Percentiles rank a stretch among this genome's conserved stretches.
phyloP scores from a whole-genome alignment of 208 protist genomes.

The Ichthyophonus hoferi region DNA sequence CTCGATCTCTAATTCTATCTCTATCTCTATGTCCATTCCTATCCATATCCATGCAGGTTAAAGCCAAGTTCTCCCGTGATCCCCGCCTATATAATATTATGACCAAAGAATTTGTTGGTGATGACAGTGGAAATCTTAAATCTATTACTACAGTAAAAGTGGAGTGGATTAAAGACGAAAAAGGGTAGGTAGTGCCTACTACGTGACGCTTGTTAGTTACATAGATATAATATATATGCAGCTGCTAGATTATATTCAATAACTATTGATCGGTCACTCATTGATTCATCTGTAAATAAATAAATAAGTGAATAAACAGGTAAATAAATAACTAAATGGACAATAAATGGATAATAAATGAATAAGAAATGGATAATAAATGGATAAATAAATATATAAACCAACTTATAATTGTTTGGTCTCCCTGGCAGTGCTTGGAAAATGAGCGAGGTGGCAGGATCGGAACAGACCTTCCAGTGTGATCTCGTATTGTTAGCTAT shows the following conservation, averaged over 20 bases:
- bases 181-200: constrained; percentile 16
- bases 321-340: neutral
- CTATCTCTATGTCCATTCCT: neutral
- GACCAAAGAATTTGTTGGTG: constrained; percentile 63
- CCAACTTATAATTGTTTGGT: no score
- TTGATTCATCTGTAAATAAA: no score
- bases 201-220: no score
- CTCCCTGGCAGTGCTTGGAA: constrained; percentile 24
- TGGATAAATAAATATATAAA: no score
- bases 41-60: neutral
- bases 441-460: constrained; percentile 40
- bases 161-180: constrained; percentile 53
- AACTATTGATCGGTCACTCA: no score
- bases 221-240: no score
- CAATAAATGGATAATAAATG: no score
- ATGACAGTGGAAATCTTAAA: constrained; percentile 53
- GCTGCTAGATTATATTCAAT: no score
- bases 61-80: constrained; percentile 45
- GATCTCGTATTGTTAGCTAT: constrained; percentile 73
- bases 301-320: no score
- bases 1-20: no score
- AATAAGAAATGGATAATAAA: no score
- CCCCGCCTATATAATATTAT: constrained; percentile 61
- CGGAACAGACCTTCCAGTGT: constrained; percentile 44
- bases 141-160: constrained; percentile 62